Conservation (phyloP, 257 asterid genomes). For the Scutellaria galericulata region DNA sequence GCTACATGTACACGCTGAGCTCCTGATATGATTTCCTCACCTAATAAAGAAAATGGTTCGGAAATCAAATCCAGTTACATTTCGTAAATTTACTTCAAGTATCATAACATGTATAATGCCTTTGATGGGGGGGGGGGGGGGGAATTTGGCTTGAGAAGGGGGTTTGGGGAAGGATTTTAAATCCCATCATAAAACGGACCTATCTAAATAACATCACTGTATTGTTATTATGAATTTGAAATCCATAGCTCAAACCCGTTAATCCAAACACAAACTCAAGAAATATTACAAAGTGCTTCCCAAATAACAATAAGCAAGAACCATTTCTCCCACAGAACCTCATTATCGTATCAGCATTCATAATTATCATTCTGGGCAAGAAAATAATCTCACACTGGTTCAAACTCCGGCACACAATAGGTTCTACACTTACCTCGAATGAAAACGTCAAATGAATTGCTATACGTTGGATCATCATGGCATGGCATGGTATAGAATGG, state of each 20-base stretch:
- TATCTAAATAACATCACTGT: not conserved
- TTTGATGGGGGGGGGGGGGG: no score
- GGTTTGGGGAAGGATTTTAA: no score
- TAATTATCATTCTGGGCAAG: not conserved
- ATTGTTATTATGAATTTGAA: not conserved
- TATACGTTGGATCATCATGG: slow-evolving; percentile 60
- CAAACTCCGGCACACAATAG: not conserved
- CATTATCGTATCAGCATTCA: no score
- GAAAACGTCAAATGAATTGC: slow-evolving; percentile 91
- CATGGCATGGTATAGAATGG: slow-evolving; percentile 98
- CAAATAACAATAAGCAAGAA: no score
- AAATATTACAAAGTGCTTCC: no score
- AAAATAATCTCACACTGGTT: not conserved
- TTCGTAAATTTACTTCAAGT: no score
- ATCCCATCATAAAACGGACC: no score
- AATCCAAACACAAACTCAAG: no score
- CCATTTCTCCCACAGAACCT: no score
- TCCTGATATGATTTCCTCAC: slow-evolving; percentile 95
- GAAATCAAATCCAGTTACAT: slow-evolving; percentile 6
- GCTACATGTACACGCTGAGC: slow-evolving; percentile 90
- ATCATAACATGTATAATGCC: no score
- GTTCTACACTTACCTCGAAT: slow-evolving; percentile 63
- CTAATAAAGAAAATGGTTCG: slow-evolving; percentile 40
- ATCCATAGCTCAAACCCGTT: no score
- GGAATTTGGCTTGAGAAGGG: no score